Base-by-base conservation (phyloP, 2,329 filamentous ascomycete genomes). In the Penicillium crustosum region DNA sequence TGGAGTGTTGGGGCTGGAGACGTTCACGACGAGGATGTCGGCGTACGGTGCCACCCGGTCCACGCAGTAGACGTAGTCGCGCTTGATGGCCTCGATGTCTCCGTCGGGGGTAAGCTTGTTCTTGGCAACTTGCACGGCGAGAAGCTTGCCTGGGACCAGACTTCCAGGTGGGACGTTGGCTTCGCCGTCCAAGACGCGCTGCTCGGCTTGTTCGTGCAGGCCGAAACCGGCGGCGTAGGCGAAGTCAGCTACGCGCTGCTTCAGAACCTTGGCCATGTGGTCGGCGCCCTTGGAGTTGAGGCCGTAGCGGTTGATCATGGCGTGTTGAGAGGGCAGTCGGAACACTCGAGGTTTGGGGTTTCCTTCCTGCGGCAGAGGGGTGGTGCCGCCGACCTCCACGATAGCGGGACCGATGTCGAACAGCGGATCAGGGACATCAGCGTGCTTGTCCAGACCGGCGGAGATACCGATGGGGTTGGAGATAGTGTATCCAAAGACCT, bases 11-110 rank as follows among this genome's bases (percentile, higher is more conserved):
- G 94, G 94, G 67, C 90, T 95, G 70, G 92, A 96, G 49, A 99
- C 94, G 69, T 99, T 99, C 70, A 99, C 94, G 8, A 97, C 93
- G n/a, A 99, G 79, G 36, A 99, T 89, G 69, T 99, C 94, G 12
- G 94, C 92, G 72, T 96, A 99, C 50, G 83, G 88, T 4, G 89
- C 94, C 38, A 99, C 79, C 45, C 87, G 83, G 54, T 89, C 82
- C 4, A 97, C 93, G 68, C 93, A 96, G 74, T 89, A 90, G n/a
- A 94, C 89, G 71, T 97, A 97, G 67, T 89, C 85, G 25, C 84
- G 82, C 50, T 83, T 86, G 17, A 97, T 89, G 33, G 92, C 93
- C 42, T 89, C 84, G 59, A 96, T 88, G 70, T 97, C 91, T 48
- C 82, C 82, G 71, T 95, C 93, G 21, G 91, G 86, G 0, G 94